Evolutionary conservation across 352 stramenopile species (phyloP).

Genomic region (Phytophthora lateralis): DNA sequence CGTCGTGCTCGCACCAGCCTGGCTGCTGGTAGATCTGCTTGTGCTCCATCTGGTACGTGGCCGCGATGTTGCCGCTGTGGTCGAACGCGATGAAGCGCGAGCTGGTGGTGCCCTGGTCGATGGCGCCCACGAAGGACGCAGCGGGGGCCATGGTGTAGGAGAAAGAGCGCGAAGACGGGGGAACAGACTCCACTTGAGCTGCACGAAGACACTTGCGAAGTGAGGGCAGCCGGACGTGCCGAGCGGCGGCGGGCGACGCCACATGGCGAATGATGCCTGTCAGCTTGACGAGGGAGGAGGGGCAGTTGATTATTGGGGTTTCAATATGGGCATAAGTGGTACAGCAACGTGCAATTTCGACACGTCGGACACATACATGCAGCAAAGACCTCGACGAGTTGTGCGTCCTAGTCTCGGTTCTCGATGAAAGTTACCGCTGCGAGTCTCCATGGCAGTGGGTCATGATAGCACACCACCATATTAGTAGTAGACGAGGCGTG

Average conservation of each 20-base stretch:
- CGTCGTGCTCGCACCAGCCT: slow-evolving; percentile 98
- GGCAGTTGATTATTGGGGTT: not conserved
- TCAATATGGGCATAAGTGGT: slow-evolving; percentile 5
- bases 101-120: slow-evolving; percentile 97
- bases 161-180: slow-evolving; percentile 10
- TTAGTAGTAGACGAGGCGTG: too few relatives aligned
- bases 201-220: slow-evolving; percentile 43
- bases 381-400: too few relatives aligned
- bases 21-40: slow-evolving; percentile 96
- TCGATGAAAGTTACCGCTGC: too few relatives aligned
- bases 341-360: not conserved
- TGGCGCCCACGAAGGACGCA: slow-evolving; percentile 82
- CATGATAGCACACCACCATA: too few relatives aligned
- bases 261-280: slow-evolving; percentile 33
- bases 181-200: slow-evolving; percentile 19
- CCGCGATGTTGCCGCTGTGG: slow-evolving; percentile 87
- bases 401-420: too few relatives aligned
- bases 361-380: too few relatives aligned
- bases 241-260: slow-evolving; percentile 3
- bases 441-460: too few relatives aligned
- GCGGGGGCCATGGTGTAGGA: slow-evolving; percentile 41
- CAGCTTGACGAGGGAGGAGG: not conserved
- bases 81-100: slow-evolving; percentile 97
- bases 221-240: slow-evolving; percentile 25
- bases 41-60: slow-evolving; percentile 95